Evolutionary conservation across 2,329 filamentous ascomycete species (phyloP), one percentile per base, ranked within the genome.

Genomic region (Diaporthe batatas): DNA sequence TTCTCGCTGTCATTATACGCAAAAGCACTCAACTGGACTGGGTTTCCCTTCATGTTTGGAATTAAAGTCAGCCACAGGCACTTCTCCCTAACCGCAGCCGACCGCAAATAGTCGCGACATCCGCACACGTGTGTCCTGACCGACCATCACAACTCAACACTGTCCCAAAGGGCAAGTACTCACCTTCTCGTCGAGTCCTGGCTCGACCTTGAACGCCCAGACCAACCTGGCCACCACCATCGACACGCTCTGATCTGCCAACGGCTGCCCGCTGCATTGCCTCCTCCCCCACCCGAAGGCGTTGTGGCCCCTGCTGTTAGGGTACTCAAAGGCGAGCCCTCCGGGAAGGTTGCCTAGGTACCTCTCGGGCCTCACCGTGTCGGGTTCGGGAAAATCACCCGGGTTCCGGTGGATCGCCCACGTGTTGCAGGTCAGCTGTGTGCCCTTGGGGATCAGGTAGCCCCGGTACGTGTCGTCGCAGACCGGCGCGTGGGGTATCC

Each of bases 191-290:
- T 72, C 53, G 25, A 68, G 44, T 18, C 64, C 70, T n/a, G 70
- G 54, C 32, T 69, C 53, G n/a, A 69, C 21, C 29, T 39, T 58
- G 23, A 72, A 69, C 2, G 70, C 70, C 70, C 70, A 72, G 10
- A 69, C 18, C 21, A 72, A 23, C 23, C 62, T 51, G 29, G 70
- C 64, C n/a, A 72, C 21, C 29, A 62, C 64, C 16, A 68, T 58
- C 51, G n/a, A 42, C 16, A 72, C 36, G 44, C 51, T 69, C 51
- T 69, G 70, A 7, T 72, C 62, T 29, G 70, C 70, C 34, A 72
- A 59, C 1, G 70, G 49, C 70, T 72, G 59, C 12, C 70, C 70
- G 23, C 49, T 58, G 51, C 70, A 72, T 6, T 44, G 34, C 6
- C 59, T 65, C 49, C 49, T 42, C 23, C 59, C 49, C 70, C 70